phyloP scores from a whole-genome alignment of 2,329 filamentous ascomycete genomes.

The Xylaria sp. region DNA sequence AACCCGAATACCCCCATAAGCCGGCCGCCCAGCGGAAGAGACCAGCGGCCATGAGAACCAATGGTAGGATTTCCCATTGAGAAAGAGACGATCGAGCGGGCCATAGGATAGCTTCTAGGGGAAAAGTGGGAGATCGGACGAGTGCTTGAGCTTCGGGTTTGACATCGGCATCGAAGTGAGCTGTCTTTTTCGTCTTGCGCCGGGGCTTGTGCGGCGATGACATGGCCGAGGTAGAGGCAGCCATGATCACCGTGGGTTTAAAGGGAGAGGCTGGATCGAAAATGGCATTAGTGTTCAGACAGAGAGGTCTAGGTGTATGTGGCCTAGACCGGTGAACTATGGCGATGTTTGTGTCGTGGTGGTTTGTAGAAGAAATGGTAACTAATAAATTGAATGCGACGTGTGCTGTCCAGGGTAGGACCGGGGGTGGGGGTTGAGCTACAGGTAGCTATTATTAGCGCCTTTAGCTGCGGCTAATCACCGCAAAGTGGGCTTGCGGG shows the following conservation, averaged over 20 bases:
- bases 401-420: conserved; percentile 4
- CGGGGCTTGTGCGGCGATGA: conserved; percentile 69
- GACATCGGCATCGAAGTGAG: conserved; percentile 53
- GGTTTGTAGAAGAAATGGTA: not conserved
- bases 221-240: conserved; percentile 54
- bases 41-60: conserved; percentile 89
- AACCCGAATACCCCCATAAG: conserved; percentile 95
- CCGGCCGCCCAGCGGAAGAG: conserved; percentile 93
- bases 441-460: conserved; percentile 11
- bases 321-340: not conserved
- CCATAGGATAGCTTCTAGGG: conserved; percentile 94
- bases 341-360: conserved; percentile 1
- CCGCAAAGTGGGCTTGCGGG: not conserved
- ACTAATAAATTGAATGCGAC: not conserved
- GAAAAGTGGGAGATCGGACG: conserved; percentile 78
- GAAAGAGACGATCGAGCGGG: conserved; percentile 84
- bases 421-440: not conserved
- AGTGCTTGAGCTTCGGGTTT: conserved; percentile 60
- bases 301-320: not conserved
- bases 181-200: conserved; percentile 66
- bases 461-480: not conserved
- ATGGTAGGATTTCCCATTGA: conserved; percentile 90
- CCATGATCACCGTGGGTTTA: conserved; percentile 57
- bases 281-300: conserved; percentile 12
- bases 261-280: conserved; percentile 35